A percentile compares a stretch with the other conserved stretches of the same genome.
Evolutionary conservation across 768 basidiomycete genomes (phyloP).

Genomic region (Suillus clintonianus): DNA sequence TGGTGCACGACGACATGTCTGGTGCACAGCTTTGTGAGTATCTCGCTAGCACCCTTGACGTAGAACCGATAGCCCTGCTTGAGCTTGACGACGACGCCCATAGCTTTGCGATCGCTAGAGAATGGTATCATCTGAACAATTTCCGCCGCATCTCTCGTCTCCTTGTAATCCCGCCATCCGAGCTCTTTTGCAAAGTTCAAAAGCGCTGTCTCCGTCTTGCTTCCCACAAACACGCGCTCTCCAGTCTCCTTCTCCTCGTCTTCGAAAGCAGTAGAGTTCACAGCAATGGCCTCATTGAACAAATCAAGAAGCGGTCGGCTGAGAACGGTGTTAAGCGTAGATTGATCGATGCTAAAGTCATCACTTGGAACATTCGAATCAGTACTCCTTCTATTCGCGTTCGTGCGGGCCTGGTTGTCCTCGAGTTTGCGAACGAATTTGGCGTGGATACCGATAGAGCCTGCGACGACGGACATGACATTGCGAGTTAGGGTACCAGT

Average conservation of each 20-base stretch:
- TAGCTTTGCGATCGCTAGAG: conserved; percentile 89
- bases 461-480: conserved; percentile 94
- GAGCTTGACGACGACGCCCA: conserved; percentile 84
- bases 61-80: conserved; percentile 65
- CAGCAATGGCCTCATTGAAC: conserved; percentile 82
- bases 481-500: conserved; percentile 97
- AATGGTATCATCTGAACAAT: conserved; percentile 92
- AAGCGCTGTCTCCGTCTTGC: conserved; percentile 94
- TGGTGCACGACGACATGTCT: conserved; percentile 68
- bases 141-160: conserved; percentile 57
- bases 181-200: conserved; percentile 82
- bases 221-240: conserved; percentile 73
- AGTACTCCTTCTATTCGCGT: conserved; percentile 58
- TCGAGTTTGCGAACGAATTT: conserved; percentile 86
- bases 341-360: conserved; percentile 89
- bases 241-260: conserved; percentile 66
- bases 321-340: conserved; percentile 64
- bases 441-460: conserved; percentile 89
- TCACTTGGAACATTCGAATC: conserved; percentile 33
- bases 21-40: conserved; percentile 77
- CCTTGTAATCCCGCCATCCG: conserved; percentile 71
- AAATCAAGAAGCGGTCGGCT: conserved; percentile 60
- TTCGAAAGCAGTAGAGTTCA: conserved; percentile 96
- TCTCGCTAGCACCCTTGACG: conserved; percentile 94
- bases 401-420: conserved; percentile 70